Percentiles rank a stretch among this genome's conserved stretches.
phyloP scores from a whole-genome alignment of 352 stramenopile genomes.

The Phytophthora sp. region DNA sequence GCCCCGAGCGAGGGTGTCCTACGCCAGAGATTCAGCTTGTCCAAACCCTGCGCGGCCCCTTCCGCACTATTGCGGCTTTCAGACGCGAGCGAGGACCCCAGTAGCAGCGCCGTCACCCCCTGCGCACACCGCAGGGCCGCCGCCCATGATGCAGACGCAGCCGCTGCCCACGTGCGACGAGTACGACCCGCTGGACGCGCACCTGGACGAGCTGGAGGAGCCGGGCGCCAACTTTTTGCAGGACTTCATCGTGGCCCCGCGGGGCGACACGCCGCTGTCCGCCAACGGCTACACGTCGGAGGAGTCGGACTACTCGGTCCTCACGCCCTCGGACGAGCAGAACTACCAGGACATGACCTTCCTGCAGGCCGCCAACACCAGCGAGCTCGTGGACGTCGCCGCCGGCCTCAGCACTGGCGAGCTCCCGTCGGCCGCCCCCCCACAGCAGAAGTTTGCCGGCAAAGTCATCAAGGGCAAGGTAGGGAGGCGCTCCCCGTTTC shows the following conservation, averaged over 20 bases:
- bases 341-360: conserved; percentile 84
- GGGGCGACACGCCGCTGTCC: conserved; percentile 60
- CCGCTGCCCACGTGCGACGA: conserved; percentile 61
- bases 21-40: conserved; percentile 47
- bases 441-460: conserved; percentile 61
- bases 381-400: conserved; percentile 68
- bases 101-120: neutral
- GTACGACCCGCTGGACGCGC: conserved; percentile 72
- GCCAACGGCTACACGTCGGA: conserved; percentile 85
- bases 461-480: conserved; percentile 88
- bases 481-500: neutral
- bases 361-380: conserved; percentile 58
- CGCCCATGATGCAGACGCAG: conserved; percentile 54
- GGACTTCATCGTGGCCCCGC: conserved; percentile 54
- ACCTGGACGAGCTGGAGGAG: conserved; percentile 77
- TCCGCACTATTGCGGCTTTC: conserved; percentile 31
- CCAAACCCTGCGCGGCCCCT: conserved; percentile 27
- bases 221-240: conserved; percentile 70
- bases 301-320: conserved; percentile 82
- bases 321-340: conserved; percentile 70
- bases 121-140: neutral
- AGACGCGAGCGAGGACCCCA: conserved; percentile 10
- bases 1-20: conserved; percentile 3
- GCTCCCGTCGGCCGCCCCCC: conserved; percentile 48
- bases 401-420: conserved; percentile 54